Evolutionary conservation across 2,329 filamentous ascomycete species (phyloP), one percentile per base, ranked within the genome.

Genomic region (Phialophora tarda): DNA sequence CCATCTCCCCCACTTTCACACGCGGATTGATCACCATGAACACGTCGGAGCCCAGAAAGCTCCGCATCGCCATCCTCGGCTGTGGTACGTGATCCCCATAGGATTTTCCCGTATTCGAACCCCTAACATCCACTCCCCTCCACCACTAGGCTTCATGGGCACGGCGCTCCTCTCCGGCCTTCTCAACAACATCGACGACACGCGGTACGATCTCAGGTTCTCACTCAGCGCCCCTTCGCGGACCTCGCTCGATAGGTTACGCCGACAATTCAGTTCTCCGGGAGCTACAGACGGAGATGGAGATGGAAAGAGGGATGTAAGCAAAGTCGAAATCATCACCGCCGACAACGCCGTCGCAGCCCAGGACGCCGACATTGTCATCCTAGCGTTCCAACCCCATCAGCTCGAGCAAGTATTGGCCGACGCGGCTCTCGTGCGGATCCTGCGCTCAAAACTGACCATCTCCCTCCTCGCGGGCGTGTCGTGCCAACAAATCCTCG

Each of bases 381-480:
- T 86, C 1, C 75, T 86, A 1, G 83, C 75, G 1, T 78, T 81
- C 1, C 82, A 85, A 50, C 84, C 84, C 0, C 73, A 78, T 1
- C 79, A 82, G 26, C 77, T 85, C 1, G 71, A 76, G 11, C 47
- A 69, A 0, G 77, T 81, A 0, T 71, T 86, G 4, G 73, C 70
- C 0, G 72, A 80, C 48, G 72, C 77, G 0, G 79, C 78, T 0
- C 69, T 84, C 1, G 58, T 69, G 0, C 75, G 26, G 23, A 81
- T 79, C 0, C 61, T 85, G 0, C 69, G 73, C 0, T 72, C 75
- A 4, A 86, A 85, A 68, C 76, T 85, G 0, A 64, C 85, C 11
- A 82, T 85, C 72, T 85, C 83, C 69, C 79, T 86, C 0, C 80
- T 79, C 0, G 84, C 83, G 0, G 83, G 84, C 0, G 60, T 85